These are phyloP conservation scores for Nannochloropsis oceanica DNA, from an alignment of 108 stramenopile genomes.

Conservation along the genomic window DNA sequence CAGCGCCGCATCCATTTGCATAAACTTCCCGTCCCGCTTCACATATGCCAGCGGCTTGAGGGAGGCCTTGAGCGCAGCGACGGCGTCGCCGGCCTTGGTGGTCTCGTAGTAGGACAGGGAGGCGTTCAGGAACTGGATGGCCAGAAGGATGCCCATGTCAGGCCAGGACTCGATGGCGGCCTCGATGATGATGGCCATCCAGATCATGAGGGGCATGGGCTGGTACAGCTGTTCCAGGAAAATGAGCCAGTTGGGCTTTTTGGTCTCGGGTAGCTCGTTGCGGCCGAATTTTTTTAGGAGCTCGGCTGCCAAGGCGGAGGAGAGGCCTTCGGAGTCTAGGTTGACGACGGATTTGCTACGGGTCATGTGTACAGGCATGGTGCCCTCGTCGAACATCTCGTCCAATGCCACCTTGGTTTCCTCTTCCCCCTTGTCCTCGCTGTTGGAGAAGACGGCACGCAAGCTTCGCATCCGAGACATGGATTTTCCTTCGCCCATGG, in stretches of 20 bases:
- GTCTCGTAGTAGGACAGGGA: constrained; percentile 46
- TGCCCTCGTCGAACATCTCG: background rate
- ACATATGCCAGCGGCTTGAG: constrained; percentile 49
- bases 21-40: constrained; percentile 43
- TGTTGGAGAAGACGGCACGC: background rate
- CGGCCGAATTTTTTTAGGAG: constrained; percentile 35
- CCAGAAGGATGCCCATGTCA: constrained; percentile 42
- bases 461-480: background rate
- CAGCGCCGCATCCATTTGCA: constrained; percentile 4
- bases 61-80: constrained; percentile 51
- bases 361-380: background rate
- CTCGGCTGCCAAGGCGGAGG: constrained; percentile 25
- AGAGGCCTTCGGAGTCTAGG: constrained; percentile 34
- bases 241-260: constrained; percentile 36
- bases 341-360: background rate
- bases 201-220: constrained; percentile 64
- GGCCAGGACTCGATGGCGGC: constrained; percentile 31
- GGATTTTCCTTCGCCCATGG: background rate
- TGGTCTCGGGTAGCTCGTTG: constrained; percentile 48
- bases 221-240: constrained; percentile 48
- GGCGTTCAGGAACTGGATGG: constrained; percentile 47
- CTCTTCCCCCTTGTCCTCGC: constrained; percentile 1
- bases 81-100: constrained; percentile 54
- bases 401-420: constrained; percentile 2
- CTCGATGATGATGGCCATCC: constrained; percentile 47